Evolutionary conservation across 139 green algal species (phyloP).

Genomic region (Auxenochlorella protothecoides): DNA sequence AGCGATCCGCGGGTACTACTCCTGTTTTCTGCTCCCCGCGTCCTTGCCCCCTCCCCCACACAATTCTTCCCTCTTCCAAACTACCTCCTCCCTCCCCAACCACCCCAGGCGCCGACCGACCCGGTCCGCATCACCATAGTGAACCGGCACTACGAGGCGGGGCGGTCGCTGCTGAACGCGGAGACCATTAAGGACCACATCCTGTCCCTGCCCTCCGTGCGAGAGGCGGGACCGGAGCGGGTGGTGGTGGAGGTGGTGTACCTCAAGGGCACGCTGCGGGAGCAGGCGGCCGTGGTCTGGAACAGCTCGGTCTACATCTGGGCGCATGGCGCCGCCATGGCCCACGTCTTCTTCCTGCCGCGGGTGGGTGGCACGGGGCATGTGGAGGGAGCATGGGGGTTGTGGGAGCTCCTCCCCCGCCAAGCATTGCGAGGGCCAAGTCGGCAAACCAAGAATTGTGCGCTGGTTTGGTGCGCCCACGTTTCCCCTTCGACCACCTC

Average conservation of each 20-base stretch:
- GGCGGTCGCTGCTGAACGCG: constrained; percentile 3
- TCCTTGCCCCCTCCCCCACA: too few species aligned
- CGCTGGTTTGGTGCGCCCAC: background rate
- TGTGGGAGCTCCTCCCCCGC: too few species aligned
- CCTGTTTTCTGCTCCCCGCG: too few species aligned
- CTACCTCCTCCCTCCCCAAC: too few species aligned
- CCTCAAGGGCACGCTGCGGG: constrained; percentile 1
- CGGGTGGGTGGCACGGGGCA: background rate
- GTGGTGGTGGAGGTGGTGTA: constrained; percentile 6
- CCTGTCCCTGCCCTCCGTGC: background rate
- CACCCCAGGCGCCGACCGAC: background rate
- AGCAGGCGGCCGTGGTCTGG: constrained; percentile 1
- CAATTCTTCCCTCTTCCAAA: too few species aligned
- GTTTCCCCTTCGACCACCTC: background rate
- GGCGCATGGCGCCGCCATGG: constrained; percentile 14
- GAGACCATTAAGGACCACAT: background rate
- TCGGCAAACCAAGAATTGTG: too few species aligned
- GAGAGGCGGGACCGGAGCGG: background rate
- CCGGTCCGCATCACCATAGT: constrained; percentile 8
- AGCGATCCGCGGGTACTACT: too few species aligned
- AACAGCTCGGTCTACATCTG: constrained; percentile 14
- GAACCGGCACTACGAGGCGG: constrained; percentile 11
- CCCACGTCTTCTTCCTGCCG: constrained; percentile 12
- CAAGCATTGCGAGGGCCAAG: too few species aligned
- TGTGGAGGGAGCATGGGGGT: background rate